These are phyloP conservation scores for Rhynchosporium graminicola DNA, from an alignment of 2,329 filamentous ascomycete species.

Conservation along the genomic window DNA sequence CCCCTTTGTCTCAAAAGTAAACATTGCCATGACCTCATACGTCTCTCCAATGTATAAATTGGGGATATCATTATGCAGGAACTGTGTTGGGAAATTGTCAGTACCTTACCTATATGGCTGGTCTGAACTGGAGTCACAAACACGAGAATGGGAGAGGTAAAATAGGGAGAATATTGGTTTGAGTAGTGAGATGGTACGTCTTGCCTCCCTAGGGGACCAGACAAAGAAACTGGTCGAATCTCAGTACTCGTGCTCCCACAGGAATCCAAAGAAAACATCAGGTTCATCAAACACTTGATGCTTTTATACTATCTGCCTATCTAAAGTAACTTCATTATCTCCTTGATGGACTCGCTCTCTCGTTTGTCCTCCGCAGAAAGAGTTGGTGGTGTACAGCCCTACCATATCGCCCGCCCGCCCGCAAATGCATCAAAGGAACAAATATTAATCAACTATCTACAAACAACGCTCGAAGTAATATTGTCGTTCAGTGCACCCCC, in stretches of 20 bases:
- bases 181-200: too few species aligned
- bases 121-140: too few species aligned
- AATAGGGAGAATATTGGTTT: neutral
- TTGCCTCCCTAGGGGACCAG: too few species aligned
- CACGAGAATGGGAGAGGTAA: neutral
- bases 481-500: neutral
- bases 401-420: neutral
- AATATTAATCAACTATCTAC: constrained; percentile 26
- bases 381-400: constrained; percentile 1
- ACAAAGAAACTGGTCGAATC: neutral
- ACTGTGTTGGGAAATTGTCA: neutral
- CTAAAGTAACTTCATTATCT: neutral
- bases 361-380: neutral
- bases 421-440: constrained; percentile 19
- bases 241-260: neutral
- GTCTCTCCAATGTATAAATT: neutral
- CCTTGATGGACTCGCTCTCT: neutral
- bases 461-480: constrained; percentile 10
- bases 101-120: neutral
- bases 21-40: neutral
- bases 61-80: neutral
- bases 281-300: neutral
- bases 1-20: neutral
- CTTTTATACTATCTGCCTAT: neutral
- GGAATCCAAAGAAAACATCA: neutral